A percentile compares a stretch with the other conserved stretches of the same genome.
Evolutionary conservation across 345 rosid species (phyloP).

Genomic region (Mercurialis annua): DNA sequence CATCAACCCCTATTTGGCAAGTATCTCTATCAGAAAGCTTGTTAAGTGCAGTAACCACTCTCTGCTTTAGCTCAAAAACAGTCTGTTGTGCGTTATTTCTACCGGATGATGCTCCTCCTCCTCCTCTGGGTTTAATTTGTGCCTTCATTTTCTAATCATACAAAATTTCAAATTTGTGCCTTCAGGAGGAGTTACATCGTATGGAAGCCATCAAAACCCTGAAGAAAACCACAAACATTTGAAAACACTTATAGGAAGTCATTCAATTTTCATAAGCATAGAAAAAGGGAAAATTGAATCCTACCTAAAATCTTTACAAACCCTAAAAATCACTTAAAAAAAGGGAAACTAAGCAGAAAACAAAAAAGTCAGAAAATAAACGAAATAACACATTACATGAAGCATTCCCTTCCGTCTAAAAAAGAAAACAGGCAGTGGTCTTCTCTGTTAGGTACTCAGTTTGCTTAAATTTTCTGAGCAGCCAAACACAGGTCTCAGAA

Average conservation of each 20-base stretch:
- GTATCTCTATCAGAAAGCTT: conserved; percentile 93
- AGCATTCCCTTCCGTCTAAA: no score
- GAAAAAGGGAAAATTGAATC: not conserved
- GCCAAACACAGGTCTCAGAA: not conserved
- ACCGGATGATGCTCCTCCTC: conserved; percentile 7
- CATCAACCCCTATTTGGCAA: conserved; percentile 69
- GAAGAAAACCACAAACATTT: not conserved
- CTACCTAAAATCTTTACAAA: not conserved
- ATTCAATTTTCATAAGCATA: not conserved
- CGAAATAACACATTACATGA: no score
- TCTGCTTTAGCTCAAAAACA: conserved; percentile 66
- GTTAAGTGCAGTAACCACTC: conserved; percentile 65
- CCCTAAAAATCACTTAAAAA: no score
- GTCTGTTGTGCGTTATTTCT: conserved; percentile 47
- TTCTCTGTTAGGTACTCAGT: not conserved
- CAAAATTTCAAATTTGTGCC: not conserved
- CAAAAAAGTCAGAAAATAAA: not conserved
- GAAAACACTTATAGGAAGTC: no score
- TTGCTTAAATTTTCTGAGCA: not conserved
- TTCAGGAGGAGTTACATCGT: not conserved
- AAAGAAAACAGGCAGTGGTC: not conserved
- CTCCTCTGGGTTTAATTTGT: conserved; percentile 34
- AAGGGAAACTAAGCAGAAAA: not conserved
- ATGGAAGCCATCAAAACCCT: not conserved
- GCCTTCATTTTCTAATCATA: conserved; percentile 38